Percentiles rank a stretch among this genome's conserved stretches.
phyloP scores from a whole-genome alignment of 331 rosid genomes.

The Pyracantha coccinea region DNA sequence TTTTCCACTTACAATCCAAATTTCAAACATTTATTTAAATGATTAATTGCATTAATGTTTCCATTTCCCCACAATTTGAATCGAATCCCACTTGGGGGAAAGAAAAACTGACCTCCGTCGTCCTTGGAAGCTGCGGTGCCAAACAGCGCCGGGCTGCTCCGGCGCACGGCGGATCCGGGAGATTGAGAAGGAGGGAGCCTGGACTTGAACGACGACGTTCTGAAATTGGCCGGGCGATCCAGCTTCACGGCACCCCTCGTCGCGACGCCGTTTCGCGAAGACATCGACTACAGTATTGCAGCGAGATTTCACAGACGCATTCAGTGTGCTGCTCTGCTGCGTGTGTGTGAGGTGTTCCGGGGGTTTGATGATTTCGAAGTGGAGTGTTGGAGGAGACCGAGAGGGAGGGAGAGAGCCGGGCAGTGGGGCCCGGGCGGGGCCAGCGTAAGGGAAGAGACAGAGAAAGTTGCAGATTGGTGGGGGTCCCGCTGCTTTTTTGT shows the following conservation, averaged over 20 bases:
- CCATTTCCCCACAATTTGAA: neutral
- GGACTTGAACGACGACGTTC: slow-evolving; percentile 39
- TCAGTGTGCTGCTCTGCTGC: neutral
- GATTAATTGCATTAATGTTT: too few species aligned
- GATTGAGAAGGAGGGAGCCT: slow-evolving; percentile 23
- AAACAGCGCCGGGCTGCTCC: slow-evolving; percentile 35
- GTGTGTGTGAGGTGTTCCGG: too few species aligned
- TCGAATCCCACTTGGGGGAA: neutral
- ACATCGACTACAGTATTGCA: slow-evolving; percentile 13
- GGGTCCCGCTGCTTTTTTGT: slow-evolving; percentile 11
- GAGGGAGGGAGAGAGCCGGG: slow-evolving; percentile 2
- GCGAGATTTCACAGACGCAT: neutral
- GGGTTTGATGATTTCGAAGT: slow-evolving; percentile 2
- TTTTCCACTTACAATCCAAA: neutral
- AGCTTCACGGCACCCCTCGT: slow-evolving; percentile 26
- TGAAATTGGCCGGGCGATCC: slow-evolving; percentile 43
- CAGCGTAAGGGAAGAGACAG: slow-evolving; percentile 1
- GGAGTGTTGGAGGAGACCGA: neutral
- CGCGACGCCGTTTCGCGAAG: slow-evolving; percentile 41
- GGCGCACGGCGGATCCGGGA: slow-evolving; percentile 44
- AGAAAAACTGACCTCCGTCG: slow-evolving; percentile 36
- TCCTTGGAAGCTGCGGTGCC: slow-evolving; percentile 18
- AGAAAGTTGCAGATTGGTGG: slow-evolving; percentile 16
- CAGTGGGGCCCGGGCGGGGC: neutral
- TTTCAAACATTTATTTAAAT: neutral